These are phyloP conservation scores for Dryas octopetala DNA, from an alignment of 306 rosid genomes.

Conservation along the genomic window DNA sequence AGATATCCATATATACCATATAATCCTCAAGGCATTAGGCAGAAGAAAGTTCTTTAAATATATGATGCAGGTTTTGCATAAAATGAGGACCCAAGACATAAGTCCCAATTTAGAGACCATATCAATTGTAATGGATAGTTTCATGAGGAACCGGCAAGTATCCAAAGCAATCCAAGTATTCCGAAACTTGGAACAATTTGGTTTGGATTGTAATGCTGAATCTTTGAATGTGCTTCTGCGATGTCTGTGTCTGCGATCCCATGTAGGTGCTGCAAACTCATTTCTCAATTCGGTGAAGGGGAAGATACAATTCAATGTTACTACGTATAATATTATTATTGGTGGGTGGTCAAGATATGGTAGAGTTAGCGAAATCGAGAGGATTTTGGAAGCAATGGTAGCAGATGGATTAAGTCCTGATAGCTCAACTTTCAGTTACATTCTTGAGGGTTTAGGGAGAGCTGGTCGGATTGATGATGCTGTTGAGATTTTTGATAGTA, in stretches of 20 bases:
- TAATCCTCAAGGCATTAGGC: constrained; percentile 71
- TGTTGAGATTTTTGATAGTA: constrained; percentile 46
- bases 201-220: constrained; percentile 45
- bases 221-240: constrained; percentile 62
- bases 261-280: constrained; percentile 61
- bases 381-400: constrained; percentile 55
- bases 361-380: constrained; percentile 55
- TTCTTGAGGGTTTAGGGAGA: constrained; percentile 78
- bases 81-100: constrained; percentile 42
- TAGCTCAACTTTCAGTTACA: constrained; percentile 41
- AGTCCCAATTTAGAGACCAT: constrained; percentile 47
- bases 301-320: constrained; percentile 43
- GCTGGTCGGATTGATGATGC: constrained; percentile 61
- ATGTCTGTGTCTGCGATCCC: constrained; percentile 62
- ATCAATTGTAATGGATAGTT: constrained; percentile 64
- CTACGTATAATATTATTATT: constrained; percentile 51
- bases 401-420: constrained; percentile 58
- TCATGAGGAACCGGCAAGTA: constrained; percentile 61
- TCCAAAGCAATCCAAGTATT: constrained; percentile 63
- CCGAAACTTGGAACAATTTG: constrained; percentile 49
- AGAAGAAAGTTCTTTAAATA: constrained; percentile 62
- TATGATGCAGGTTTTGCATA: constrained; percentile 45
- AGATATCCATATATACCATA: constrained; percentile 37
- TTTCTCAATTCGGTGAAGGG: constrained; percentile 56
- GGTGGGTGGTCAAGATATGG: constrained; percentile 79